A percentile compares a stretch with the other conserved stretches of the same genome.
phyloP scores from a whole-genome alignment of 2,329 filamentous ascomycete species.

The Emergomyces pasteurianus region DNA sequence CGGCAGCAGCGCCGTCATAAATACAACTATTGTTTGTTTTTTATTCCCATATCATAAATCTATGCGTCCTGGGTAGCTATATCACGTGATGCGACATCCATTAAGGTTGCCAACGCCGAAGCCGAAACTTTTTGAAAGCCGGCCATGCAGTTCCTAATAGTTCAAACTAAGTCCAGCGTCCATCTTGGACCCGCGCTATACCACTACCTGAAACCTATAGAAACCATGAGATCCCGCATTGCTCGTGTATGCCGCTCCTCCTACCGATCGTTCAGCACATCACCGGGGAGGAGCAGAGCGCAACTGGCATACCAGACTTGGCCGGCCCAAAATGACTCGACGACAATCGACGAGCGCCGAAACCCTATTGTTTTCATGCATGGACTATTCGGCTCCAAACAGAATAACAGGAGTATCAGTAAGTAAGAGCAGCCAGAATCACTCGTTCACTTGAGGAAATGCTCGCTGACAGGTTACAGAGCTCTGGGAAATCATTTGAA shows the following conservation, averaged over 20 bases:
- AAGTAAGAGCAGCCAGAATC: constrained; percentile 45
- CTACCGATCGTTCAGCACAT: not conserved
- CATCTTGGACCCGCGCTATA: not conserved
- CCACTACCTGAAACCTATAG: not conserved
- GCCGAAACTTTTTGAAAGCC: not conserved
- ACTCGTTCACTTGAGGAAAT: not conserved
- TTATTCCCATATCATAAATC: no score
- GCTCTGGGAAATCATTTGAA: constrained; percentile 63
- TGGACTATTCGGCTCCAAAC: constrained; percentile 78
- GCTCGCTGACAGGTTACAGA: constrained; percentile 33
- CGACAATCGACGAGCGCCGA: not conserved
- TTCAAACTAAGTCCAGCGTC: not conserved
- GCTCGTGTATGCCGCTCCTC: not conserved
- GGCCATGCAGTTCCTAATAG: not conserved
- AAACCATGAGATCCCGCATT: not conserved
- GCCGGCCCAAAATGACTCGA: not conserved
- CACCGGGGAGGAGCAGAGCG: not conserved
- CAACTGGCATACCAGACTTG: constrained; percentile 6
- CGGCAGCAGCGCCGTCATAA: not conserved
- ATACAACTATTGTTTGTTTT: no score
- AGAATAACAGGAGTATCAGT: constrained; percentile 85
- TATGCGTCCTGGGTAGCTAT: no score
- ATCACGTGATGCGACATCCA: not conserved
- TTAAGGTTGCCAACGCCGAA: not conserved
- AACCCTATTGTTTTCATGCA: constrained; percentile 78